phyloP scores from a whole-genome alignment of 2,329 filamentous ascomycete genomes.

The Botryotinia convoluta region DNA sequence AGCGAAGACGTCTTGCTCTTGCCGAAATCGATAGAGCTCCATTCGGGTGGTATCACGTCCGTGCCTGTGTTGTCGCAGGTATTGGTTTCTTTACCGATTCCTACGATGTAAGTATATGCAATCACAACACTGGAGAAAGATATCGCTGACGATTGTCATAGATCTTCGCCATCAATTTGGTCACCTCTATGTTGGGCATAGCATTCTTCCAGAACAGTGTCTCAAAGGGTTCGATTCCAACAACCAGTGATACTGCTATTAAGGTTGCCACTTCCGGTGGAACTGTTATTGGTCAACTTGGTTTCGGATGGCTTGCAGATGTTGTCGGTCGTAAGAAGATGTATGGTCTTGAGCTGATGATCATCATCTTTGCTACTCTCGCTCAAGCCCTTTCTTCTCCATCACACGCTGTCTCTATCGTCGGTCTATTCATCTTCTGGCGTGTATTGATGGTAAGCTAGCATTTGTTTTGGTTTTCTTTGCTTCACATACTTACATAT shows the following conservation, averaged over 20 bases:
- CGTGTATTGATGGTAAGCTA: conserved; percentile 64
- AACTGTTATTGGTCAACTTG: conserved; percentile 78
- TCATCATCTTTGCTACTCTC: conserved; percentile 77
- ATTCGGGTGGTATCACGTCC: conserved; percentile 77
- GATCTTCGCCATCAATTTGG: conserved; percentile 38
- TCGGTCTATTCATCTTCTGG: conserved; percentile 75
- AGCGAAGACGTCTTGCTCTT: conserved; percentile 75
- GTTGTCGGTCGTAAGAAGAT: conserved; percentile 72
- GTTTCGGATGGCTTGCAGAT: conserved; percentile 77
- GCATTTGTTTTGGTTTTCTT: no score
- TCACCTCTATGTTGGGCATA: conserved; percentile 36
- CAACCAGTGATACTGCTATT: conserved; percentile 72
- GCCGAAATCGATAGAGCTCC: conserved; percentile 79
- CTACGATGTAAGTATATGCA: conserved; percentile 67
- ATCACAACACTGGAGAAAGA: conserved; percentile 38
- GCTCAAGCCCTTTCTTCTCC: conserved; percentile 65
- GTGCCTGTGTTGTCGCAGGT: conserved; percentile 72
- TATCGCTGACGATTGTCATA: conserved; percentile 26
- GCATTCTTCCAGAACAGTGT: conserved; percentile 32
- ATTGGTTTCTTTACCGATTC: conserved; percentile 89
- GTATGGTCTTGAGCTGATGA: conserved; percentile 75
- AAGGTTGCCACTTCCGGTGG: conserved; percentile 82
- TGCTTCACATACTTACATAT: conserved; percentile 37
- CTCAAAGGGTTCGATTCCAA: conserved; percentile 56
- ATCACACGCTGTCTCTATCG: conserved; percentile 60